Evolutionary conservation across 495 filamentous ascomycete species (phyloP), one percentile per base, ranked within the genome.

Genomic region (Clohesyomyces aquaticus): DNA sequence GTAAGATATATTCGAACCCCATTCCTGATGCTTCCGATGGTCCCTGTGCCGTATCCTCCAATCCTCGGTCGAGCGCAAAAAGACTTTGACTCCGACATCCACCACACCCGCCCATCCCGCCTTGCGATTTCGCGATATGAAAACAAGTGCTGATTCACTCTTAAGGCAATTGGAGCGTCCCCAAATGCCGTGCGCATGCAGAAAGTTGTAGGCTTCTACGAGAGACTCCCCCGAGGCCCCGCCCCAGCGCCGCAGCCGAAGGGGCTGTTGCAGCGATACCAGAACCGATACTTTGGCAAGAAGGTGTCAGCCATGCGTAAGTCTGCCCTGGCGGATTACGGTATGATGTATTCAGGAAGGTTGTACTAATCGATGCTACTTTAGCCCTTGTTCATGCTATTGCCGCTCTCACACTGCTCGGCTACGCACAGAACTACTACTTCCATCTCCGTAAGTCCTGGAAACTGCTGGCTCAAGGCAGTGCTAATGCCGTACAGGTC

Each of bases 391-490:
- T 91, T 65, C 94, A 98, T 77, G 83, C 88, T 68, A 91, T 98
- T 71, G 86, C 79, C 55, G 80, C 80, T 67, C 77, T 98, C 50
- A 76, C 93, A 62, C 75, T 84, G 59, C 69, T 97, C 63, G 92
- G 92, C 68, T 99, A 99, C 80, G 88, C 88, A 66, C 89, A 96
- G 80, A 89, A 94, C 78, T 98, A 98, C 87, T 98, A 98, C 84
- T 98, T 95, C 89, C 95, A 99, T 79, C 85, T 98, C 68, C 91
- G 94, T 98, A 87, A 75, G 91, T 83, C 59, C 45, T 26, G 11
- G 2, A 16, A 12, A 23, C 42, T 46, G 23, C n/a, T 28, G 0
- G 4, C 4, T 48, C 21, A 11, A 22, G n/a, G 21, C 23, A 25
- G 62, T 42, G 65, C 38, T 75, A 75, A 80, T 65, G 80, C 68